Conservation (phyloP, 2,329 filamentous ascomycete genomes). For the Orbilia javanica region DNA sequence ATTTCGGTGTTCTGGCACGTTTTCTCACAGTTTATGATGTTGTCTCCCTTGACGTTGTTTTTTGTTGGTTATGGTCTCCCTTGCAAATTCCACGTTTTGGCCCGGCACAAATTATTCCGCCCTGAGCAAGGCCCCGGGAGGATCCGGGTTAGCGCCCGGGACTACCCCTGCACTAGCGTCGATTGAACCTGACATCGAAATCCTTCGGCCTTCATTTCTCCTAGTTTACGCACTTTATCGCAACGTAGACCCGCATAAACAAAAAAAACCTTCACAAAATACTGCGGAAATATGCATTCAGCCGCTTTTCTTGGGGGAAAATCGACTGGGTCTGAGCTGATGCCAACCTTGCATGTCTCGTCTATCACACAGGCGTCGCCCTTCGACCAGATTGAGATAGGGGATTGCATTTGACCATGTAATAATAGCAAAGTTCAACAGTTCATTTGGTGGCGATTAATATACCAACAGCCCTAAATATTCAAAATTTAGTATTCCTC, state of each 20-base stretch:
- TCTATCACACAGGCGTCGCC: background rate
- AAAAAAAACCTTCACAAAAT: background rate
- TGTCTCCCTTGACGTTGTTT: background rate
- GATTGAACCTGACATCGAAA: constrained; percentile 4
- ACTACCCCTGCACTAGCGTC: background rate
- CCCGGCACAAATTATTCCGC: constrained; percentile 3
- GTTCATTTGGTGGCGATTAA: background rate
- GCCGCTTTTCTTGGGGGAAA: background rate
- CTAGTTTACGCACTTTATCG: background rate
- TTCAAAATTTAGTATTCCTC: constrained; percentile 6
- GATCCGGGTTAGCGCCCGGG: background rate
- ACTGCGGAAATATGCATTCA: background rate
- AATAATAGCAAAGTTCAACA: background rate
- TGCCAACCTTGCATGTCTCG: constrained; percentile 7
- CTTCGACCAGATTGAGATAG: background rate
- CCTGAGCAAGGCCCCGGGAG: background rate
- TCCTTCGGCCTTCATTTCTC: constrained; percentile 36
- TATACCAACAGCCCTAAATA: background rate
- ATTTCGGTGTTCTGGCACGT: background rate
- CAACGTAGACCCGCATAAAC: constrained; percentile 9
- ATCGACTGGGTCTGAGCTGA: constrained; percentile 25
- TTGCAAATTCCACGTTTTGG: constrained; percentile 24
- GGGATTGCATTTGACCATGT: background rate
- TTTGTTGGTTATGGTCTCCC: background rate
- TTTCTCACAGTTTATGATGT: background rate